These are phyloP conservation scores for Piloderma croceum DNA, from an alignment of 768 basidiomycete species.

Conservation along the genomic window DNA sequence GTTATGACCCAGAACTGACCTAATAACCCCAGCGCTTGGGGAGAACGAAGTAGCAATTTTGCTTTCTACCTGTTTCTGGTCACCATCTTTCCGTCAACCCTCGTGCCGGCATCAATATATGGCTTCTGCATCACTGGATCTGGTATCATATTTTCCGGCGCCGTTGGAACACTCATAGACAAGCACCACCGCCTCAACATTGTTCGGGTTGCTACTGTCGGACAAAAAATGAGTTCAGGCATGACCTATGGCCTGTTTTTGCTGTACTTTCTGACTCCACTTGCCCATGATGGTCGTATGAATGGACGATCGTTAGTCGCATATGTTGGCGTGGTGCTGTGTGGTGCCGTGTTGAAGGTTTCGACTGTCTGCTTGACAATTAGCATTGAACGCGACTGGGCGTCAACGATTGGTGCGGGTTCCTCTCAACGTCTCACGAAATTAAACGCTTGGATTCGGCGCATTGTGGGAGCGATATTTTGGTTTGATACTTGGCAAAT, in stretches of 20 bases:
- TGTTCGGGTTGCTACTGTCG: conserved; percentile 33
- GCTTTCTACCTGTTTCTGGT: conserved; percentile 40
- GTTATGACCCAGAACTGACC: too few relatives aligned
- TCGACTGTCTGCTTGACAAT: conserved; percentile 39
- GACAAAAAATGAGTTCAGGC: conserved; percentile 35
- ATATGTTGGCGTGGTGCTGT: conserved; percentile 29
- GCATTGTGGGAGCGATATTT: conserved; percentile 17
- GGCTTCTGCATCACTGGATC: conserved; percentile 38
- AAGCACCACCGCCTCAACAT: conserved; percentile 28
- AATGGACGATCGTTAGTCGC: conserved; percentile 21
- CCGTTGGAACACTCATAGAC: conserved; percentile 40
- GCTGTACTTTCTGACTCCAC: conserved; percentile 19
- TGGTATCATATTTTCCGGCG: conserved; percentile 36
- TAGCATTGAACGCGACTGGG: conserved; percentile 50
- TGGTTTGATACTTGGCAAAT: background rate
- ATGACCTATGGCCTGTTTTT: conserved; percentile 30
- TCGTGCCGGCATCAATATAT: conserved; percentile 44
- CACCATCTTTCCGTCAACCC: conserved; percentile 34
- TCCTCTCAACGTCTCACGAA: conserved; percentile 30
- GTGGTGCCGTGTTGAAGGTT: conserved; percentile 32
- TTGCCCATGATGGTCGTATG: conserved; percentile 6
- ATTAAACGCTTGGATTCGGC: conserved; percentile 39
- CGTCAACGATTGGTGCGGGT: conserved; percentile 33
- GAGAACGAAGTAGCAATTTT: conserved; percentile 35
- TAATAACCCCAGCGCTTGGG: conserved; percentile 18